Conservation (phyloP, 2,329 filamentous ascomycete genomes). For the Metarhizium sp. region DNA sequence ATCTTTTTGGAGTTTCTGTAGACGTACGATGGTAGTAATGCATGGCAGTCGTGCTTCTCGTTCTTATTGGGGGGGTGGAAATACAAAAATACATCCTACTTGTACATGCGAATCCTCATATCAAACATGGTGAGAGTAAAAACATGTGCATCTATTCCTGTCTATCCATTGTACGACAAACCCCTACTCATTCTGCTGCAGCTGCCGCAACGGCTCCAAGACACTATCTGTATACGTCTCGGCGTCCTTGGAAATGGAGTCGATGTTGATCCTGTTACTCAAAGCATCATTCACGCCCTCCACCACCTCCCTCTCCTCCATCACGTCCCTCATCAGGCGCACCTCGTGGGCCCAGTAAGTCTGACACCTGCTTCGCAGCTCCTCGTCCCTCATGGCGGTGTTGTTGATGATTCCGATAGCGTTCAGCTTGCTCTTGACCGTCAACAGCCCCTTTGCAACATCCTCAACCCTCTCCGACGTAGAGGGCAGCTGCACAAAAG, state of each 20-base stretch:
- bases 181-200: constrained; percentile 6
- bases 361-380: constrained; percentile 54
- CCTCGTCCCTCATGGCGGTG: constrained; percentile 64
- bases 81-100: background rate
- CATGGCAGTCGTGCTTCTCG: background rate
- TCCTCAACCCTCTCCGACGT: constrained; percentile 58
- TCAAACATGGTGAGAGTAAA: background rate
- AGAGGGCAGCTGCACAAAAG: constrained; percentile 54
- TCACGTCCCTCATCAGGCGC: constrained; percentile 59
- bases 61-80: no score
- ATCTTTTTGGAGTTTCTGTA: background rate
- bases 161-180: background rate
- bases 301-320: constrained; percentile 70
- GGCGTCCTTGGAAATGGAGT: constrained; percentile 51
- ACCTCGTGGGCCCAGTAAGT: constrained; percentile 78
- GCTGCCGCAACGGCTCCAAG: constrained; percentile 21
- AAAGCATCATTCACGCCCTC: constrained; percentile 62
- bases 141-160: background rate
- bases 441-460: constrained; percentile 45
- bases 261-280: constrained; percentile 53
- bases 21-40: background rate
- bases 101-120: background rate
- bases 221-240: constrained; percentile 47
- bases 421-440: constrained; percentile 56
- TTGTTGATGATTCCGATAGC: constrained; percentile 72